phyloP scores from a whole-genome alignment of 805 yeast genomes.

The Lipomyces yamadae region DNA sequence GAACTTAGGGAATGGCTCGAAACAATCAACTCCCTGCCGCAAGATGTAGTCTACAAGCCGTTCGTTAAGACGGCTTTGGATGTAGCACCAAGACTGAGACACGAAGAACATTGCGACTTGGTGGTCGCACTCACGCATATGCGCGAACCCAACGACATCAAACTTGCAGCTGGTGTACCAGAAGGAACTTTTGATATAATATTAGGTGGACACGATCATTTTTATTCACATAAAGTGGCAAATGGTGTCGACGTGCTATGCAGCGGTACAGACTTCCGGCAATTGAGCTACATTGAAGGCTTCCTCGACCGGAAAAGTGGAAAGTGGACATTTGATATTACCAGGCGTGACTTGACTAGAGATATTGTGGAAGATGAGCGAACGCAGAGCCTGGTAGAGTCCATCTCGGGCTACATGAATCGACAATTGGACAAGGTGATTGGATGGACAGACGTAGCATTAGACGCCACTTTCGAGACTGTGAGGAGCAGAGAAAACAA shows the following conservation, averaged over 20 bases:
- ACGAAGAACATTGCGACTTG: conserved; percentile 34
- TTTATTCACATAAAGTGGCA: conserved; percentile 32
- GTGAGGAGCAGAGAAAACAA: conserved; percentile 37
- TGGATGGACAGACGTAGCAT: conserved; percentile 35
- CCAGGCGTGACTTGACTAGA: conserved; percentile 29
- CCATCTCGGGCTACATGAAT: conserved; percentile 28
- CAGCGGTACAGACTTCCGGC: conserved; percentile 38
- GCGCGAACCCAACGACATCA: conserved; percentile 39
- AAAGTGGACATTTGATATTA: conserved; percentile 29
- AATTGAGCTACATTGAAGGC: conserved; percentile 38
- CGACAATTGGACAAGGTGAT: conserved; percentile 28
- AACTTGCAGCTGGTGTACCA: conserved; percentile 33
- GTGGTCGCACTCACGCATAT: conserved; percentile 39
- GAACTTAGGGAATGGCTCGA: conserved; percentile 38
- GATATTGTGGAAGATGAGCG: conserved; percentile 26
- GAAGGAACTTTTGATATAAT: conserved; percentile 36
- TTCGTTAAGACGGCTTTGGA: conserved; percentile 29
- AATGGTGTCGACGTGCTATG: conserved; percentile 35
- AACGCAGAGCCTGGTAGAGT: conserved; percentile 24
- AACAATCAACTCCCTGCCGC: conserved; percentile 36
- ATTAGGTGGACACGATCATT: conserved; percentile 39
- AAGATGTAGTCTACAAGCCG: conserved; percentile 24
- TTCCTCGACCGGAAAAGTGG: conserved; percentile 10
- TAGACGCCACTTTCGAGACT: conserved; percentile 36
- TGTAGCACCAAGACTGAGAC: conserved; percentile 26